phyloP scores from a whole-genome alignment of 2,329 filamentous ascomycete genomes.

The Trichoderma semiorbis region DNA sequence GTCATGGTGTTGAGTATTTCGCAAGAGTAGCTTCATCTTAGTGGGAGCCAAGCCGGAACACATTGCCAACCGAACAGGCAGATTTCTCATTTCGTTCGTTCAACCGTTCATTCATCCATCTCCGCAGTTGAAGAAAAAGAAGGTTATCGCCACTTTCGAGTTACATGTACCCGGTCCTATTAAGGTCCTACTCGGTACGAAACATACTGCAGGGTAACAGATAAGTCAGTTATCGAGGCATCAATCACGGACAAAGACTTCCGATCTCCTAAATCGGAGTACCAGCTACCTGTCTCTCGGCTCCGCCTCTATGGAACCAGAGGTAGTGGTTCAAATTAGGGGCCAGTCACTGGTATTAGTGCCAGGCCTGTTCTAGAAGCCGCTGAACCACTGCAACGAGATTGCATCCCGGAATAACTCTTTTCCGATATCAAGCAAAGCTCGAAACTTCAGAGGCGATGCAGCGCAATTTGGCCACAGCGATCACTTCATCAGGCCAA shows the following conservation, averaged over 20 bases:
- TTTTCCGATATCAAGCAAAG: background rate
- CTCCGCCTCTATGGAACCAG: background rate
- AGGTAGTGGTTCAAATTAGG: background rate
- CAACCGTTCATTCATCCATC: background rate
- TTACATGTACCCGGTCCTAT: background rate
- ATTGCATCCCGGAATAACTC: background rate
- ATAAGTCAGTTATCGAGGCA: too few species aligned
- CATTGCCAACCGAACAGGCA: background rate
- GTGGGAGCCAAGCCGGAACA: background rate
- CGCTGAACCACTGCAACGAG: background rate
- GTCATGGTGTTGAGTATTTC: background rate
- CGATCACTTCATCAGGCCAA: background rate
- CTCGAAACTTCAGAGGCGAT: constrained; percentile 1
- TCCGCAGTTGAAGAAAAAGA: background rate
- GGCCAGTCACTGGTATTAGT: background rate
- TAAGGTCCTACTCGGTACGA: background rate
- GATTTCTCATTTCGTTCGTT: background rate
- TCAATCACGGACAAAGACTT: background rate
- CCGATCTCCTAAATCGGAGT: background rate
- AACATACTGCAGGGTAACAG: background rate
- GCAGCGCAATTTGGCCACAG: constrained; percentile 13
- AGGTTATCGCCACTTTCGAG: background rate
- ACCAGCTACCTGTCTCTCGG: background rate
- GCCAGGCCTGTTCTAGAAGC: constrained; percentile 2
- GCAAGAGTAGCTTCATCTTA: background rate